Percentiles rank a stretch among this genome's conserved stretches.
These are phyloP conservation scores for Trapa incisa DNA, from an alignment of 345 rosid genomes.

Conservation along the genomic window DNA sequence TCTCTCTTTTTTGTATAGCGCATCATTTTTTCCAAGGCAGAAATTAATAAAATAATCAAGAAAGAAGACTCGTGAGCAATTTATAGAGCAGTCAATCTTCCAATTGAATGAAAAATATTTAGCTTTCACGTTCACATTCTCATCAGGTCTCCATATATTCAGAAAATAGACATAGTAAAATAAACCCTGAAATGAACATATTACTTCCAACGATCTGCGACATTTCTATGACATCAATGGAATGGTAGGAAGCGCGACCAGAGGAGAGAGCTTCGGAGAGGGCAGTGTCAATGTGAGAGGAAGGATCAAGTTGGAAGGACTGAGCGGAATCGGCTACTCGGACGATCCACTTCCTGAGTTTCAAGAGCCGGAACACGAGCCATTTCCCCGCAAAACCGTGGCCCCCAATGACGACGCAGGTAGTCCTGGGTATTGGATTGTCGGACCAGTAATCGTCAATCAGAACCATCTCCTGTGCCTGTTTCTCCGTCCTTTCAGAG, in stretches of 20 bases:
- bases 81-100: neutral
- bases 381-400: slow-evolving; percentile 70
- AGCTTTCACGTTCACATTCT: neutral
- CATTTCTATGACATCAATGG: slow-evolving; percentile 51
- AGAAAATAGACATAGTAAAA: neutral
- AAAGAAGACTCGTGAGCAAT: neutral
- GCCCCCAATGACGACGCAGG: slow-evolving; percentile 80
- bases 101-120: neutral
- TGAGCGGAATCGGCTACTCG: slow-evolving; percentile 68
- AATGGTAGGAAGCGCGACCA: slow-evolving; percentile 54
- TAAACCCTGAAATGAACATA: neutral
- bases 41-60: neutral
- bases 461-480: slow-evolving; percentile 5
- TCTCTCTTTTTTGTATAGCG: neutral
- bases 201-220: slow-evolving; percentile 49
- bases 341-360: slow-evolving; percentile 59
- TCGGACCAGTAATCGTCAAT: slow-evolving; percentile 11
- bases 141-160: neutral
- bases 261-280: slow-evolving; percentile 52
- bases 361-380: slow-evolving; percentile 54
- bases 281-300: slow-evolving; percentile 36
- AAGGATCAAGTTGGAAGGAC: slow-evolving; percentile 31
- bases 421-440: slow-evolving; percentile 15
- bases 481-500: neutral
- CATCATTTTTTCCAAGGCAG: neutral